Conservation (phyloP, 257 asterid species). For the Cynanchum wilfordii region DNA sequence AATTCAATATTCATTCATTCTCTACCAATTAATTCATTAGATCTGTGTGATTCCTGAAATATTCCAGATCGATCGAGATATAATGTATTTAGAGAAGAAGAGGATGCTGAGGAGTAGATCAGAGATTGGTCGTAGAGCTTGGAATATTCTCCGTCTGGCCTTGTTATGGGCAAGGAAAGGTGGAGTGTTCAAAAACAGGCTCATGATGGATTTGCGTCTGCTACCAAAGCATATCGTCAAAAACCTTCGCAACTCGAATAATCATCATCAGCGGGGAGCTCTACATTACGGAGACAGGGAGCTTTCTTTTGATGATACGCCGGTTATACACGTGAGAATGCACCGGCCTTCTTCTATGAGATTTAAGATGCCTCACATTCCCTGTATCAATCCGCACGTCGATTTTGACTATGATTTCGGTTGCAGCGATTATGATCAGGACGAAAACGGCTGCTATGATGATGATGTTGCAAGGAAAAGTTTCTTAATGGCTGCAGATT, state of each 20-base stretch:
- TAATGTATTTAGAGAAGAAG: neutral
- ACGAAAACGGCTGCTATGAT: neutral
- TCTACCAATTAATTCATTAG: no score
- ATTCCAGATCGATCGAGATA: constrained; percentile 1
- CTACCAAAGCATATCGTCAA: constrained; percentile 45
- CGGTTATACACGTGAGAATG: constrained; percentile 51
- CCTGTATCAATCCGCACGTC: constrained; percentile 64
- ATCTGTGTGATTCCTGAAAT: no score
- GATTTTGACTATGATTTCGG: constrained; percentile 69
- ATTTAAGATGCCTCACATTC: constrained; percentile 62
- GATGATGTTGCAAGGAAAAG: constrained; percentile 10
- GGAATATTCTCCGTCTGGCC: constrained; percentile 57
- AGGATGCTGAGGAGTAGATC: constrained; percentile 38
- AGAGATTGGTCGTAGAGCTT: constrained; percentile 34
- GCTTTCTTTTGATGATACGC: constrained; percentile 66
- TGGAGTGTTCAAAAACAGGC: constrained; percentile 35
- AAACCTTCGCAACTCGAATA: constrained; percentile 28
- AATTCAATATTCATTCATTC: no score
- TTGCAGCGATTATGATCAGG: constrained; percentile 15
- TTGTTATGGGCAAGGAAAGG: constrained; percentile 65
- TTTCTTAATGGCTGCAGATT: constrained; percentile 13
- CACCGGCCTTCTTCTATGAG: constrained; percentile 69
- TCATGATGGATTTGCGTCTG: constrained; percentile 28
- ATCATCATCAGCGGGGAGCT: constrained; percentile 15
- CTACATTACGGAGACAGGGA: constrained; percentile 60